These are phyloP conservation scores for Colletotrichum sp. DNA, from an alignment of 2,329 filamentous ascomycete species.

Conservation along the genomic window DNA sequence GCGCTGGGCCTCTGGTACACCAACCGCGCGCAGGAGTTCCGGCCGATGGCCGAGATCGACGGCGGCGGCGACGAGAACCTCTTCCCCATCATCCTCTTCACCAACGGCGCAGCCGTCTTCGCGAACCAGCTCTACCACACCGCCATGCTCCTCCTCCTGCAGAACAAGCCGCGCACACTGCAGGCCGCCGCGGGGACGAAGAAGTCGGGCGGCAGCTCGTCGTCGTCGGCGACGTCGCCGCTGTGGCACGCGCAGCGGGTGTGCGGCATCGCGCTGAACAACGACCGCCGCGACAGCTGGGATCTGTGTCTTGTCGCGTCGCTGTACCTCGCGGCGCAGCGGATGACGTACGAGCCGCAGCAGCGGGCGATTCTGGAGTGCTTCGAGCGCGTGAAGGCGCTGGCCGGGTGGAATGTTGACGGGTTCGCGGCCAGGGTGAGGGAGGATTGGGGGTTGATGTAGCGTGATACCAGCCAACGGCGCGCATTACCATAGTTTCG, in stretches of 20 bases:
- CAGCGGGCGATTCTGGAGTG: slow-evolving; percentile 44
- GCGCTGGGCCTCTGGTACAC: slow-evolving; percentile 35
- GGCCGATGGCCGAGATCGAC: slow-evolving; percentile 36
- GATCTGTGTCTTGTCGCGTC: slow-evolving; percentile 52
- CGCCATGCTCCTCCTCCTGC: slow-evolving; percentile 55
- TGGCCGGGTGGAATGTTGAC: slow-evolving; percentile 46
- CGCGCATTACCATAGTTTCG: background rate
- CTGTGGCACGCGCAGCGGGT: slow-evolving; percentile 54
- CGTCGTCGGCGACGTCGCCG: slow-evolving; percentile 38
- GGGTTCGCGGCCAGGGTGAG: slow-evolving; percentile 27
- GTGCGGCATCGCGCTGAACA: slow-evolving; percentile 53
- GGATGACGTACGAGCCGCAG: slow-evolving; percentile 53
- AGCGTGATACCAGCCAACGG: background rate
- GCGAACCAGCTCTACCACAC: slow-evolving; percentile 63
- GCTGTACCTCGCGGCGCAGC: slow-evolving; percentile 46
- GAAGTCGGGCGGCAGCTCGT: slow-evolving; percentile 21
- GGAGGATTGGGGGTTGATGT: slow-evolving; percentile 26
- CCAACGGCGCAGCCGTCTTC: slow-evolving; percentile 43
- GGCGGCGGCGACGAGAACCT: slow-evolving; percentile 31
- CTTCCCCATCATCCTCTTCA: slow-evolving; percentile 41
- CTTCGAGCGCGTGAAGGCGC: slow-evolving; percentile 36
- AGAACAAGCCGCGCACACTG: slow-evolving; percentile 51
- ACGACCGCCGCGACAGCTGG: slow-evolving; percentile 49
- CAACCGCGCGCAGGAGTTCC: slow-evolving; percentile 33
- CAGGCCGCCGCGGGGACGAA: slow-evolving; percentile 28